These are phyloP conservation scores for Fusarium gaditjirri DNA, from an alignment of 2,329 filamentous ascomycete species.

Conservation along the genomic window DNA sequence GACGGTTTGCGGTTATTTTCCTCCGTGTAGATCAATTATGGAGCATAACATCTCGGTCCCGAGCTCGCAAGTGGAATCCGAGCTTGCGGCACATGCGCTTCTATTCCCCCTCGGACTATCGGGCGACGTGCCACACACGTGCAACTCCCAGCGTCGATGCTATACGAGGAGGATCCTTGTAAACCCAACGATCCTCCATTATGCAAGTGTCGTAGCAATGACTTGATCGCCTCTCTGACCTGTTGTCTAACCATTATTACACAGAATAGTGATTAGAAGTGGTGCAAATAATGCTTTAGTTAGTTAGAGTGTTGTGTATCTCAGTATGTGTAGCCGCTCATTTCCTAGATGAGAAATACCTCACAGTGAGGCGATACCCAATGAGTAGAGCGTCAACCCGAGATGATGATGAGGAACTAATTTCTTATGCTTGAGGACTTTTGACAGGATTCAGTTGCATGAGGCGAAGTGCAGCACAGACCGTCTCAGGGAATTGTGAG, in stretches of 20 bases:
- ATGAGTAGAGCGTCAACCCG: background rate
- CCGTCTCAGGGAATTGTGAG: background rate
- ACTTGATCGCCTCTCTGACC: too few relatives aligned
- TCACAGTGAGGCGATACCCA: background rate
- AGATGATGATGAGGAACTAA: background rate
- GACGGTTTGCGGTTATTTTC: background rate
- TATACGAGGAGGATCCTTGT: background rate
- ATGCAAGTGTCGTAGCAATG: background rate
- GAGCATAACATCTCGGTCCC: background rate
- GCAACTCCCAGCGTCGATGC: background rate
- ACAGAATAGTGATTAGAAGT: fast-evolving
- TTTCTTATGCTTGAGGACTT: background rate
- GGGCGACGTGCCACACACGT: background rate
- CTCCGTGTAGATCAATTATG: background rate
- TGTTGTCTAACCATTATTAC: background rate
- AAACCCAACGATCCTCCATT: background rate
- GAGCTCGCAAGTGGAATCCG: background rate
- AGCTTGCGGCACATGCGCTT: background rate
- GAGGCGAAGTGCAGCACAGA: background rate
- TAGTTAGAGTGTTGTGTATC: fast-evolving
- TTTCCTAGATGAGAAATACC: background rate
- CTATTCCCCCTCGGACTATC: background rate
- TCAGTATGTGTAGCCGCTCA: background rate
- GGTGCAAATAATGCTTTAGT: fast-evolving
- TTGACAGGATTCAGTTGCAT: constrained; percentile 8